These are phyloP conservation scores for Cladosporium colombiae DNA, from an alignment of 2,329 filamentous ascomycete species.

Conservation along the genomic window DNA sequence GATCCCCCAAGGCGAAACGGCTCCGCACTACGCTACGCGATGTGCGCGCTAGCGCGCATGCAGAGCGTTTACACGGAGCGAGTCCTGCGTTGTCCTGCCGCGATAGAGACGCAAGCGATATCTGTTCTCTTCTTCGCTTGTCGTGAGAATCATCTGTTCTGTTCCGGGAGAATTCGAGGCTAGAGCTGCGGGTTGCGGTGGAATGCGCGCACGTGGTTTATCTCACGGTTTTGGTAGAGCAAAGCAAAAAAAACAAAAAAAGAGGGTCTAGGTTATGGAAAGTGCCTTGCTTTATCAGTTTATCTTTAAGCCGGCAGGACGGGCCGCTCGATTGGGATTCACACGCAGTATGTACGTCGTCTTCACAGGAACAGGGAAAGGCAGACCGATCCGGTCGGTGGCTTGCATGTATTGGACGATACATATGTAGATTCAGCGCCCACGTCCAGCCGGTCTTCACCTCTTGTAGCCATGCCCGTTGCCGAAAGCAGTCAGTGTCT, in stretches of 20 bases:
- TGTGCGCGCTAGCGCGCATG: not conserved
- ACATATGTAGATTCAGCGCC: not conserved
- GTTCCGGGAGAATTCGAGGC: not conserved
- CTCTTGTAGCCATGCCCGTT: not conserved
- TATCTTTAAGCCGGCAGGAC: not conserved
- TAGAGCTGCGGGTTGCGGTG: not conserved
- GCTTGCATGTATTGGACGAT: not conserved
- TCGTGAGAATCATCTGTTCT: not conserved
- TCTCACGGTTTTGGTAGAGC: no score
- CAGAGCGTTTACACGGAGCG: not conserved
- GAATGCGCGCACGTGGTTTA: no score
- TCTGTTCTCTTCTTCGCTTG: not conserved
- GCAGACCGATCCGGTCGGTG: not conserved
- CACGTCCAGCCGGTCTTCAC: not conserved
- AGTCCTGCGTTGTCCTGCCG: not conserved
- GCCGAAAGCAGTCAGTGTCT: not conserved
- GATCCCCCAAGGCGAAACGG: not conserved
- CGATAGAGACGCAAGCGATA: not conserved
- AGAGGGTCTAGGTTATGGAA: not conserved
- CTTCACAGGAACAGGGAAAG: conserved; percentile 3
- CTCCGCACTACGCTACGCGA: not conserved
- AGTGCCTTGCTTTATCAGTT: not conserved
- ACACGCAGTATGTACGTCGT: no score
- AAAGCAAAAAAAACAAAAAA: no score
- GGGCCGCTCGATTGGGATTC: not conserved